Conservation (phyloP, 805 yeast species). For the Lipomyces yamadae region DNA sequence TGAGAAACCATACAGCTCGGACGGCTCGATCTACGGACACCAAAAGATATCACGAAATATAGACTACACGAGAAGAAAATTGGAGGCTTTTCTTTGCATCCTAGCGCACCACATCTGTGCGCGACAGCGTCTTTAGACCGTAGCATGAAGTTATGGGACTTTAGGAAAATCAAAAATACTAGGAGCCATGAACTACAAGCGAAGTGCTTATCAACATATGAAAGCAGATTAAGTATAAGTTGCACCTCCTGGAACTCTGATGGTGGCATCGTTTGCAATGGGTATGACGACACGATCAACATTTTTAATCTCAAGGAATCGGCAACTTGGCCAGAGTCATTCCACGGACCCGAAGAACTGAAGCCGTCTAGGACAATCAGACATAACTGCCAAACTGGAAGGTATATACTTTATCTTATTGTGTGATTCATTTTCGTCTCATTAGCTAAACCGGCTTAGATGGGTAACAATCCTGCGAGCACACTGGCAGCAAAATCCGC, state of each 20-base stretch:
- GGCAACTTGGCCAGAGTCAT: slow-evolving; percentile 27
- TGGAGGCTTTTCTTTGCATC: slow-evolving; percentile 85
- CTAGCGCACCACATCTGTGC: slow-evolving; percentile 63
- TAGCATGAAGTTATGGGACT: slow-evolving; percentile 84
- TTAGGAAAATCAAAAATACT: slow-evolving; percentile 54
- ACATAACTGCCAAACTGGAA: slow-evolving; percentile 95
- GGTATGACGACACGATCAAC: slow-evolving; percentile 84
- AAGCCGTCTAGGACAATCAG: slow-evolving; percentile 66
- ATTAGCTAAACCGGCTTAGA: slow-evolving; percentile 44
- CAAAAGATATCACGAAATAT: slow-evolving; percentile 40
- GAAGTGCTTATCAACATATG: slow-evolving; percentile 63
- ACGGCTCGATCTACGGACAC: slow-evolving; percentile 68
- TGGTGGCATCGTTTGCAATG: slow-evolving; percentile 80
- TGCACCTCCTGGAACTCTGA: slow-evolving; percentile 80
- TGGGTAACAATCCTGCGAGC: slow-evolving; percentile 95
- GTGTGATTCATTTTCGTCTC: background rate
- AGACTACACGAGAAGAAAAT: slow-evolving; percentile 88
- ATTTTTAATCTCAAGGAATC: slow-evolving; percentile 59
- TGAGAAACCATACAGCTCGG: slow-evolving; percentile 52
- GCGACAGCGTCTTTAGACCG: slow-evolving; percentile 92
- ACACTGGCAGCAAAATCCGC: slow-evolving; percentile 78
- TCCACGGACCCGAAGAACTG: slow-evolving; percentile 46
- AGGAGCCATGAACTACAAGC: slow-evolving; percentile 42
- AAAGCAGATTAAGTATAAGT: slow-evolving; percentile 79
- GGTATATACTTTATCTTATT: background rate